These are phyloP conservation scores for Aspergillus jensenii DNA, from an alignment of 2,329 filamentous ascomycete genomes.

Conservation along the genomic window DNA sequence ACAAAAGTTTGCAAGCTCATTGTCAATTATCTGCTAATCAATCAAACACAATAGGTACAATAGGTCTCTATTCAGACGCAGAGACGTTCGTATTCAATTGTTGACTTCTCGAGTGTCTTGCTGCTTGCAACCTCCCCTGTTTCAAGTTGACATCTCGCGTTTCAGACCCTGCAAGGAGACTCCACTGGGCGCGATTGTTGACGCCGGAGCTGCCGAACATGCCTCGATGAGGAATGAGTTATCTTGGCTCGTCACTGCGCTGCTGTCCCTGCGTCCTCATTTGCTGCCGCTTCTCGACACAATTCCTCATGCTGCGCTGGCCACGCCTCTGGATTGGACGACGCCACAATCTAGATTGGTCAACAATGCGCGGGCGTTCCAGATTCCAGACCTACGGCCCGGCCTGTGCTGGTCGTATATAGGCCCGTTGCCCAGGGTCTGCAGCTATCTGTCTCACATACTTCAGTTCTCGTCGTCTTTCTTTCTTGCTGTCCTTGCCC, in stretches of 20 bases:
- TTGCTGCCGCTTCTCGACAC: constrained; percentile 9
- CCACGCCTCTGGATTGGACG: constrained; percentile 8
- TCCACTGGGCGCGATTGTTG: constrained; percentile 8
- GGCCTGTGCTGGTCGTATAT: constrained; percentile 3
- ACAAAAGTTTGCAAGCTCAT: neutral
- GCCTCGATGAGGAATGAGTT: constrained; percentile 19
- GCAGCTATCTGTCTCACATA: constrained; percentile 8
- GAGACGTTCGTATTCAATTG: neutral
- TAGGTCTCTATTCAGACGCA: neutral
- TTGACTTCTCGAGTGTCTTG: neutral
- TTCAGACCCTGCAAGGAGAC: constrained; percentile 11
- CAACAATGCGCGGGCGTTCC: neutral
- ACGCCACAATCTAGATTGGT: constrained; percentile 1
- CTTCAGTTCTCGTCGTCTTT: constrained; percentile 11
- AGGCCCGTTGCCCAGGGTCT: constrained; percentile 2
- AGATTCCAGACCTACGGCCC: constrained; percentile 2
- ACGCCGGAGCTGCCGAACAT: constrained; percentile 15
- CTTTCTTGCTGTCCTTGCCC: constrained; percentile 5
- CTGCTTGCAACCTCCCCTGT: constrained; percentile 12
- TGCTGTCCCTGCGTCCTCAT: constrained; percentile 11
- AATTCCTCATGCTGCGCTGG: neutral
- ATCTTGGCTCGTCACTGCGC: constrained; percentile 1
- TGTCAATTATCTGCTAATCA: neutral
- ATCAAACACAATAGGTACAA: neutral
- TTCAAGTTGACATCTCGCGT: constrained; percentile 17